phyloP scores from a whole-genome alignment of 1,139 yeast species.

The Geotrichum aggregatum region DNA sequence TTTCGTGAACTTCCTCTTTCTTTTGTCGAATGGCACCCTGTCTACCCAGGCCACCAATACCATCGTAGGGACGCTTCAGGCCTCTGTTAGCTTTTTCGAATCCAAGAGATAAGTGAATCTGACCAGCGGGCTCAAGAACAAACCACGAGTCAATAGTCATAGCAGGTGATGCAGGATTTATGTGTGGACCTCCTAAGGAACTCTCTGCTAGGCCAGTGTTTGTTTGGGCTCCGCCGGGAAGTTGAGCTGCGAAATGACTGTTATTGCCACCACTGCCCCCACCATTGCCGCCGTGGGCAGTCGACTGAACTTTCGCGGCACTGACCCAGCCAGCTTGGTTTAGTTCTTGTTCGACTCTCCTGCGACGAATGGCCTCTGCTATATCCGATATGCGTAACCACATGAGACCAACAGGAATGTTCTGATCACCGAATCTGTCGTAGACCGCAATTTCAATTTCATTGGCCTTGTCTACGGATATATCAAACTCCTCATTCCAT shows the following conservation, averaged over 20 bases:
- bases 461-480: constrained; percentile 83
- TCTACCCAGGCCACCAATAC: constrained; percentile 73
- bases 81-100: constrained; percentile 65
- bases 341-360: constrained; percentile 72
- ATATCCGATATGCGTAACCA: constrained; percentile 89
- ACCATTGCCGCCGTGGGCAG: constrained; percentile 16
- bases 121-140: constrained; percentile 90
- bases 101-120: constrained; percentile 68
- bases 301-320: constrained; percentile 49
- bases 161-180: constrained; percentile 13
- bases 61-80: constrained; percentile 44
- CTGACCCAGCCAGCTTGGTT: constrained; percentile 83
- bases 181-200: neutral
- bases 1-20: constrained; percentile 91
- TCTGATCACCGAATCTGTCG: constrained; percentile 64
- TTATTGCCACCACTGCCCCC: constrained; percentile 17
- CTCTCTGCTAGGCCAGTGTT: neutral
- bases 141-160: constrained; percentile 71
- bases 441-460: constrained; percentile 85
- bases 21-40: constrained; percentile 96
- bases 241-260: constrained; percentile 2
- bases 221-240: constrained; percentile 9
- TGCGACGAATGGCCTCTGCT: constrained; percentile 89
- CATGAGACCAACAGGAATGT: constrained; percentile 85
- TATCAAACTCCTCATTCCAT: constrained; percentile 79